Evolutionary conservation across 2,329 filamentous ascomycete species (phyloP).

Genomic region (Magnaporthiopsis incrustans): DNA sequence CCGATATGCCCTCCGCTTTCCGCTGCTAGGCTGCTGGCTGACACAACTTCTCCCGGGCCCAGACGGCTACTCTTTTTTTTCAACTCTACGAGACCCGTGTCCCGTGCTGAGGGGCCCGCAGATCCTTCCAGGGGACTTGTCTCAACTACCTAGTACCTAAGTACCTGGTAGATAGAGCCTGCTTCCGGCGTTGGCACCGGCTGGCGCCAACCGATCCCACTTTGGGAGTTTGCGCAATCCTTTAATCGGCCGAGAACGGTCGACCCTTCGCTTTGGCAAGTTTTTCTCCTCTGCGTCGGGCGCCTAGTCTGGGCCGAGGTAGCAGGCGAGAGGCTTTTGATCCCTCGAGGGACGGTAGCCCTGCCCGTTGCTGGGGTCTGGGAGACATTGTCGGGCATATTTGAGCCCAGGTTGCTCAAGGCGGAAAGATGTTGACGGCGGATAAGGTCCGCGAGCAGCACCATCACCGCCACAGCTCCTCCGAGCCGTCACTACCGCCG

Average conservation of each 20-base stretch:
- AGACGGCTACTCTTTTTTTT: neutral
- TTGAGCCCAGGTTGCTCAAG: conserved; percentile 24
- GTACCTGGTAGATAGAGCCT: neutral
- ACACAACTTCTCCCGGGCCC: neutral
- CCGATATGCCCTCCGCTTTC: too few species aligned
- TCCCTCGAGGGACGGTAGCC: neutral
- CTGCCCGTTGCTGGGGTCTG: conserved; percentile 27
- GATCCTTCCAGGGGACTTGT: neutral
- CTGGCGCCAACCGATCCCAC: neutral
- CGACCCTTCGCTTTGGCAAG: neutral
- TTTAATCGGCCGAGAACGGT: neutral
- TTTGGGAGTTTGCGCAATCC: neutral
- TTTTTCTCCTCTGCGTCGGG: neutral
- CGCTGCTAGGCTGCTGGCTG: neutral
- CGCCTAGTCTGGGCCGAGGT: neutral
- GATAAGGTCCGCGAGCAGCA: conserved; percentile 27
- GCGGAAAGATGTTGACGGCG: conserved; percentile 25
- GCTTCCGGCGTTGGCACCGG: neutral
- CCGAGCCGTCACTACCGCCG: neutral
- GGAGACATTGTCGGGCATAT: conserved; percentile 22
- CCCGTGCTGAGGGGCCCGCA: neutral
- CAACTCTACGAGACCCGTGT: neutral
- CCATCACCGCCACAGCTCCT: conserved; percentile 14
- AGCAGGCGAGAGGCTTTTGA: neutral
- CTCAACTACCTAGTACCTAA: too few species aligned